These are phyloP conservation scores for Boletales sp. DNA, from an alignment of 768 basidiomycete species.

Conservation along the genomic window DNA sequence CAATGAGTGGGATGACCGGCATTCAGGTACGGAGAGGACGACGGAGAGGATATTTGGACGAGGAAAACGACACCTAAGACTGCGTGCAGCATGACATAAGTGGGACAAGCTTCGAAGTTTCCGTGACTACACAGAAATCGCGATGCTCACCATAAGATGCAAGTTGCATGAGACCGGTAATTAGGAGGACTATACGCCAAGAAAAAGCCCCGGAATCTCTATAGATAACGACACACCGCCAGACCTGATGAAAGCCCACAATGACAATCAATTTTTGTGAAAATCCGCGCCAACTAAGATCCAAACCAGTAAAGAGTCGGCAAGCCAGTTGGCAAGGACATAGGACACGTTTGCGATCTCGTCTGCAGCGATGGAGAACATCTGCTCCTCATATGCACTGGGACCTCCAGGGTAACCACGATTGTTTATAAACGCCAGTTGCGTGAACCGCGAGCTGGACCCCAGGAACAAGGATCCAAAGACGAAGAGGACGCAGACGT, in stretches of 20 bases:
- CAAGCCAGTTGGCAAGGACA: slow-evolving; percentile 28
- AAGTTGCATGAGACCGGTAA: slow-evolving; percentile 23
- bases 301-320: slow-evolving; percentile 24
- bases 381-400: slow-evolving; percentile 19
- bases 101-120: neutral
- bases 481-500: slow-evolving; percentile 18
- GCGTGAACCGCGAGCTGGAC: slow-evolving; percentile 28
- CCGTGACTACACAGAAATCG: neutral
- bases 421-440: slow-evolving; percentile 28
- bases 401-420: slow-evolving; percentile 26
- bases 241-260: slow-evolving; percentile 12
- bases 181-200: slow-evolving; percentile 11
- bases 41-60: slow-evolving; percentile 22
- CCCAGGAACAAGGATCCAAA: slow-evolving; percentile 24
- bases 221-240: slow-evolving; percentile 29
- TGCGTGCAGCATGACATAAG: neutral
- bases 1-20: slow-evolving; percentile 16
- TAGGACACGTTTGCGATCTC: slow-evolving; percentile 24
- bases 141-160: slow-evolving; percentile 21
- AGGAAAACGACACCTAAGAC: slow-evolving; percentile 26
- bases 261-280: neutral
- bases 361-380: slow-evolving; percentile 27
- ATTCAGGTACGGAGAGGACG: slow-evolving; percentile 24
- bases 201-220: slow-evolving; percentile 14
- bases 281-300: neutral